phyloP scores from a whole-genome alignment of 768 basidiomycete genomes.

The Leccinum variicolor region DNA sequence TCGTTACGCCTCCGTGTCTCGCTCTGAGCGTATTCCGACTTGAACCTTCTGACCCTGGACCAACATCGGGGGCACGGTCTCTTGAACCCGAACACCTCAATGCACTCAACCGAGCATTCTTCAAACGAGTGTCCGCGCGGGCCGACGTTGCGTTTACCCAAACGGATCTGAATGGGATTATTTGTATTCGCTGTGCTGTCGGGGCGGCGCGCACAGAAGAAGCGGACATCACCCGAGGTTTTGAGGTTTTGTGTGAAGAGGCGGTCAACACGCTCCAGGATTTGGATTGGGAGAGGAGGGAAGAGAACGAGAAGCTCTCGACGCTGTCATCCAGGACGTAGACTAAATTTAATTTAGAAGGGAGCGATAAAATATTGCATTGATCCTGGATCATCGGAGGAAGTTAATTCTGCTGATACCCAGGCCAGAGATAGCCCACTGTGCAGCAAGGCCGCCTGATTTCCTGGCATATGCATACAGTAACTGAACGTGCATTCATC shows the following conservation, averaged over 20 bases:
- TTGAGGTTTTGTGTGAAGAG: slow-evolving; percentile 54
- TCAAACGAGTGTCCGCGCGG: slow-evolving; percentile 52
- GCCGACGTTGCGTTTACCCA: slow-evolving; percentile 74
- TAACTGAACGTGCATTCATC: too few relatives aligned
- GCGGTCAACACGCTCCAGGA: slow-evolving; percentile 44
- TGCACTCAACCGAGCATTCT: slow-evolving; percentile 62
- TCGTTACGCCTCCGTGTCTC: slow-evolving; percentile 70
- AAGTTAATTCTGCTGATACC: too few relatives aligned
- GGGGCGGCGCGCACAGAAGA: slow-evolving; percentile 68
- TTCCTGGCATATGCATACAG: too few relatives aligned
- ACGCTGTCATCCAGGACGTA: too few relatives aligned
- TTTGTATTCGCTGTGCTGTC: slow-evolving; percentile 75
- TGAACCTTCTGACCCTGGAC: slow-evolving; percentile 26
- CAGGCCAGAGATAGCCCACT: too few relatives aligned
- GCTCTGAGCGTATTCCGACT: slow-evolving; percentile 78
- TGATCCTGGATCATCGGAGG: too few relatives aligned
- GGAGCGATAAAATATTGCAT: too few relatives aligned
- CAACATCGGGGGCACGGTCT: neutral
- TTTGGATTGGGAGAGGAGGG: slow-evolving; percentile 28
- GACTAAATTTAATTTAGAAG: too few relatives aligned
- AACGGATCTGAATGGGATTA: slow-evolving; percentile 68
- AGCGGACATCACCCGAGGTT: slow-evolving; percentile 59
- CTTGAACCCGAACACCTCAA: slow-evolving; percentile 47
- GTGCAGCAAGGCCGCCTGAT: too few relatives aligned
- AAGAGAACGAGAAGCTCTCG: too few relatives aligned